These are phyloP conservation scores for Xylaria castorea DNA, from an alignment of 495 filamentous ascomycete genomes.

Conservation along the genomic window DNA sequence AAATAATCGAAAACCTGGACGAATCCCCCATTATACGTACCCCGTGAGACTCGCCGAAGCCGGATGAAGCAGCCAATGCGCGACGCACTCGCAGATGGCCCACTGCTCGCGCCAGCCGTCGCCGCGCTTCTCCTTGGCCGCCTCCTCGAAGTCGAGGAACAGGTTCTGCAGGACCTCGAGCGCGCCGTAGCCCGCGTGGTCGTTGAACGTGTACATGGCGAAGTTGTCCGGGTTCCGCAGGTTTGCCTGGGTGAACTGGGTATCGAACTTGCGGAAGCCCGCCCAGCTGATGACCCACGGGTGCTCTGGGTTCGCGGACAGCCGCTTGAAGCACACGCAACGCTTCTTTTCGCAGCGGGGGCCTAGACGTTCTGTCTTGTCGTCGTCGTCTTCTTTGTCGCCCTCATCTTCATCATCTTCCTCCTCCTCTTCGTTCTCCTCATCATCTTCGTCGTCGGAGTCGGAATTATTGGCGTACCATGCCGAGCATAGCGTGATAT, in stretches of 20 bases:
- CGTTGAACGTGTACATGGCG: conserved; percentile 48
- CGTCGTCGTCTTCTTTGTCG: conserved; percentile 28
- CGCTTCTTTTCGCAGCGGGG: conserved; percentile 34
- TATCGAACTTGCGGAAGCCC: conserved; percentile 38
- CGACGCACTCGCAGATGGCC: conserved; percentile 43
- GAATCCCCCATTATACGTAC: conserved; percentile 18
- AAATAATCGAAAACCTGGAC: not conserved
- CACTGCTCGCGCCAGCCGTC: conserved; percentile 45
- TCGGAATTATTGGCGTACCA: conserved; percentile 33
- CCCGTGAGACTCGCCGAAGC: not conserved
- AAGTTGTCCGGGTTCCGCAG: conserved; percentile 46
- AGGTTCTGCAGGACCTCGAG: conserved; percentile 48
- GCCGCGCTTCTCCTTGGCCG: conserved; percentile 23
- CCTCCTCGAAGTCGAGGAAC: conserved; percentile 46
- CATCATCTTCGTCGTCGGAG: conserved; percentile 10
- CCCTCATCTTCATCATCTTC: conserved; percentile 30
- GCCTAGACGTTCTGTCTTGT: not conserved
- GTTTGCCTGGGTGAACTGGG: conserved; percentile 28
- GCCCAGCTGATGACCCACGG: conserved; percentile 48
- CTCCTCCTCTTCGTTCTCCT: conserved; percentile 26
- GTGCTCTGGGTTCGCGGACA: conserved; percentile 46
- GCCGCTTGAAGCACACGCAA: conserved; percentile 51
- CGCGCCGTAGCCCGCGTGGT: conserved; percentile 42
- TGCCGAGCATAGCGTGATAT: conserved; percentile 43
- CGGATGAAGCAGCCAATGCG: conserved; percentile 24